phyloP scores from a whole-genome alignment of 495 filamentous ascomycete genomes.

The Tricharina praecox region DNA sequence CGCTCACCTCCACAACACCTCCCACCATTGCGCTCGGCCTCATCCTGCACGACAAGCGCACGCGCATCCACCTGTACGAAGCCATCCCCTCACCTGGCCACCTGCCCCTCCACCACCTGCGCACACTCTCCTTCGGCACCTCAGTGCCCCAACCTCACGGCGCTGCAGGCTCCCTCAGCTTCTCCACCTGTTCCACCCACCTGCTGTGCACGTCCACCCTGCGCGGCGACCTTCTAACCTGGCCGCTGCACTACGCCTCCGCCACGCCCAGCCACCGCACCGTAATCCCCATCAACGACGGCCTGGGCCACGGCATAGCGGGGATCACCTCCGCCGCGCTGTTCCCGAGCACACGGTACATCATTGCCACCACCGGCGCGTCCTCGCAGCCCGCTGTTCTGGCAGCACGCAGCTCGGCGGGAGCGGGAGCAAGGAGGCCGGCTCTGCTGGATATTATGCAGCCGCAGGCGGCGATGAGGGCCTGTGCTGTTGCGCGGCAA shows the following conservation, averaged over 20 bases:
- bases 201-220: background rate
- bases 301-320: background rate
- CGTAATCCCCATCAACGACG: constrained; percentile 1
- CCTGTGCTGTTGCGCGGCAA: background rate
- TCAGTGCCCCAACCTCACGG: background rate
- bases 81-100: background rate
- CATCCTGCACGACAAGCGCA: background rate
- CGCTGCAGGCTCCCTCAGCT: background rate
- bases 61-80: background rate
- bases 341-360: background rate
- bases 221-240: background rate
- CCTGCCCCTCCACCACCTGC: background rate
- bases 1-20: background rate
- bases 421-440: background rate
- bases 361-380: background rate
- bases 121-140: background rate
- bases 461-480: background rate
- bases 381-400: too few species aligned
- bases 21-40: background rate
- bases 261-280: background rate
- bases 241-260: background rate
- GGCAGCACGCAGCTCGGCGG: background rate
- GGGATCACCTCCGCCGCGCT: background rate
- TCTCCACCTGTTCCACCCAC: background rate
- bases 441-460: background rate